These are phyloP conservation scores for Kwoniella heveanensis DNA, from an alignment of 768 basidiomycete genomes.

Conservation along the genomic window DNA sequence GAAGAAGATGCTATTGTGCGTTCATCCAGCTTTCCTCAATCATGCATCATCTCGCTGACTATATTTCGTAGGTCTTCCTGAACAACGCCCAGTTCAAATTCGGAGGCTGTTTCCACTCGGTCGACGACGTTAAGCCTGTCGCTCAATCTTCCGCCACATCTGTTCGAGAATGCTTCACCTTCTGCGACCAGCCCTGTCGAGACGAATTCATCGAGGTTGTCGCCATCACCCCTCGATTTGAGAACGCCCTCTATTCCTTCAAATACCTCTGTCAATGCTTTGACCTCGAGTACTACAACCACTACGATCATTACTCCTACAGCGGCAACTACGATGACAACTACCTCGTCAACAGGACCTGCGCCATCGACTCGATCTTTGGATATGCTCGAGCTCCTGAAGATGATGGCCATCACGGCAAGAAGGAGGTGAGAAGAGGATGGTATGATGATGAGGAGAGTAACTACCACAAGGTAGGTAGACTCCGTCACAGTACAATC, in stretches of 20 bases:
- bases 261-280: constrained; percentile 12
- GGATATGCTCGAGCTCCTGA: constrained; percentile 3
- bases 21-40: not conserved
- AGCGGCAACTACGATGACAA: not conserved
- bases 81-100: constrained; percentile 15
- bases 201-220: constrained; percentile 14
- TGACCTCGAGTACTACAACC: constrained; percentile 4
- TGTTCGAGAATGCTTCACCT: constrained; percentile 18
- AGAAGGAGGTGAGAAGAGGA: constrained; percentile 9
- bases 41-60: not conserved
- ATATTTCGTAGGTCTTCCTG: constrained; percentile 12
- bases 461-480: constrained; percentile 3
- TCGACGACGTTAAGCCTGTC: constrained; percentile 4
- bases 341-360: constrained; percentile 13
- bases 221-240: constrained; percentile 18
- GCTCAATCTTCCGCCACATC: constrained; percentile 13
- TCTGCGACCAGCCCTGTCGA: constrained; percentile 17
- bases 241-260: constrained; percentile 14
- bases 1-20: constrained; percentile 13
- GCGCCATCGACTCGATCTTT: constrained; percentile 16
- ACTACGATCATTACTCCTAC: too few relatives aligned
- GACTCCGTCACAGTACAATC: not conserved
- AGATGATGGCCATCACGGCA: constrained; percentile 7
- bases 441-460: constrained; percentile 11
- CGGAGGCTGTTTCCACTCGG: constrained; percentile 9